These are phyloP conservation scores for Fistulina hepatica DNA, from an alignment of 1,284 basidiomycete species.

Conservation along the genomic window DNA sequence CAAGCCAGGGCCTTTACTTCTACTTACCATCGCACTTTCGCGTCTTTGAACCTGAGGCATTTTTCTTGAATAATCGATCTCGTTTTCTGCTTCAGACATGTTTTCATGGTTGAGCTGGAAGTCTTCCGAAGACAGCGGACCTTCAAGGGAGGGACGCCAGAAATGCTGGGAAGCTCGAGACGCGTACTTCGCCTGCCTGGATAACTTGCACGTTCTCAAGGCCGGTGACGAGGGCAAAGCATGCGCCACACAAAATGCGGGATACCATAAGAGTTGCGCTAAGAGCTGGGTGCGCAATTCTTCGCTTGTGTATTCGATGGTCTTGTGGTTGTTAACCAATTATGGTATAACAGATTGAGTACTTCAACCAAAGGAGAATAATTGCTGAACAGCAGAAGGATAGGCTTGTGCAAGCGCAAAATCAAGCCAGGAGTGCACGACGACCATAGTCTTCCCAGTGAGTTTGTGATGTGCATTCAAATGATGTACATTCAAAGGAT, in stretches of 20 bases:
- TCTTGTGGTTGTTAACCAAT: constrained; percentile 6
- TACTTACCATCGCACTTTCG: too few relatives aligned
- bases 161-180: constrained; percentile 73
- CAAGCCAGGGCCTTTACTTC: too few relatives aligned
- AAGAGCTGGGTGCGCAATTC: constrained; percentile 65
- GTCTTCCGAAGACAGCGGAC: too few relatives aligned
- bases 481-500: too few relatives aligned
- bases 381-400: constrained; percentile 65
- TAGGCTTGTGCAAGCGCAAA: constrained; percentile 41
- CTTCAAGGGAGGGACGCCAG: constrained; percentile 49
- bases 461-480: too few relatives aligned
- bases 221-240: constrained; percentile 52
- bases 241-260: constrained; percentile 40
- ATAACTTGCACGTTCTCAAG: constrained; percentile 49
- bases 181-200: constrained; percentile 67
- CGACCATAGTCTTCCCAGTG: too few relatives aligned
- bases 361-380: constrained; percentile 73
- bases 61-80: too few relatives aligned
- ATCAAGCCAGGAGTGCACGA: too few relatives aligned
- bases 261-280: constrained; percentile 60
- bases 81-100: too few relatives aligned
- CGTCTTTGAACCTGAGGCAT: too few relatives aligned
- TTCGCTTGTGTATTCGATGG: constrained; percentile 2
- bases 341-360: constrained; percentile 66
- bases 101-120: too few relatives aligned